Evolutionary conservation across 2,329 filamentous ascomycete species (phyloP), one percentile per base, ranked within the genome.

Genomic region (Escovopsis weberi): DNA sequence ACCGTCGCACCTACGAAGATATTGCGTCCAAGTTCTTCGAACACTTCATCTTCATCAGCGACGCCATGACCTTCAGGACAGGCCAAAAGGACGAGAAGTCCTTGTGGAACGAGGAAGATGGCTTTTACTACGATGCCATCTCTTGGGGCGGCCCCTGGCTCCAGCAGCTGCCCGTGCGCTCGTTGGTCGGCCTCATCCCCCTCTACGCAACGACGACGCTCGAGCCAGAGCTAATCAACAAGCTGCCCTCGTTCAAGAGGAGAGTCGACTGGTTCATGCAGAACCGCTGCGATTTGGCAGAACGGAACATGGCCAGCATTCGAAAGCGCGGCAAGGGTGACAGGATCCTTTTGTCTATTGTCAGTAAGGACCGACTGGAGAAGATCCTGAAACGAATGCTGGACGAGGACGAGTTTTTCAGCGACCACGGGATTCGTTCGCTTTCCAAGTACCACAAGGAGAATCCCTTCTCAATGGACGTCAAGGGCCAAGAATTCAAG

Each of bases 1-100:
- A 95, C 60, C 81, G 91, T 38, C 81, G 88, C 35, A 94, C 82
- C 44, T 96, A 96, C 60, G 89, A 96, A 67, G 89, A 96, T 56
- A 83, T 96, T 67, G 88, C 89, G 2, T 93, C 87, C 40, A 96
- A 96, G 64, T 96, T 96, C 69, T 96, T 96, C 55, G 91, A 96
- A 66, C 91, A 96, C 57, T 96, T 96, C 64, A 85, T 96, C 56
- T 80, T 95, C 61, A 96, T 96, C 61, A 93, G 86, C 56, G 91
- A 96, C 65, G 91, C 89, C 45, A 95, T 96, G 89, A 86, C 82
- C 0, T 88, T 83, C 72, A 82, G 72, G 63, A 75, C 71, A 53
- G 85, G 66, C 53, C 71, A 62, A 63, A 80, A 64, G 66, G 80
- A 67, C 57, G 84, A 91, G 54, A 78, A 85, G 55, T 94, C 88